Percentiles rank a stretch among this genome's conserved stretches.
Evolutionary conservation across 768 basidiomycete species (phyloP).

Genomic region (Hemileccinum rubropunctum): DNA sequence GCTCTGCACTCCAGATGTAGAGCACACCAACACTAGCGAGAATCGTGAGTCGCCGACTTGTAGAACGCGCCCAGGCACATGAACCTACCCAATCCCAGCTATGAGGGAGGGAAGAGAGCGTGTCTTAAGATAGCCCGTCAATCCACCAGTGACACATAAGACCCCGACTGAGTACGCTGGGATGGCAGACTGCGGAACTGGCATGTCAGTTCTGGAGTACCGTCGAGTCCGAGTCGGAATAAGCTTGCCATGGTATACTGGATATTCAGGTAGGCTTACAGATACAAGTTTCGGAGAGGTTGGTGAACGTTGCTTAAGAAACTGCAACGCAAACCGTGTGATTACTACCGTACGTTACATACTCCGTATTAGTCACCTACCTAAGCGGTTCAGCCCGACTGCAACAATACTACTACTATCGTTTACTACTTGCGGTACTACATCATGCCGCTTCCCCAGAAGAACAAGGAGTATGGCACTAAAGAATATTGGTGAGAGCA

Average conservation of each 20-base stretch:
- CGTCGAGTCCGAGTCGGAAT: constrained; percentile 1
- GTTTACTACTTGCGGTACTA: too few relatives aligned
- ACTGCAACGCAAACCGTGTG: constrained; percentile 11
- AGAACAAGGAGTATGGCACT: constrained; percentile 67
- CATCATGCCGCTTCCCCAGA: constrained; percentile 45
- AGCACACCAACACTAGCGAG: constrained; percentile 64
- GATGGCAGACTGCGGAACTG: constrained; percentile 62
- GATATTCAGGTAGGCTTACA: constrained; percentile 22
- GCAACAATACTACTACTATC: too few relatives aligned
- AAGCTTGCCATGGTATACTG: constrained; percentile 28
- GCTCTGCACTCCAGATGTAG: constrained; percentile 77
- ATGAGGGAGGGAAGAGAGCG: constrained; percentile 80
- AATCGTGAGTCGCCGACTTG: neutral
- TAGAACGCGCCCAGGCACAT: neutral
- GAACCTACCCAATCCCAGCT: constrained; percentile 71
- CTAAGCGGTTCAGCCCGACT: too few relatives aligned
- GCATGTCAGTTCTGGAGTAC: constrained; percentile 21
- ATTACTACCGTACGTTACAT: constrained; percentile 3
- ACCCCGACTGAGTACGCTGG: constrained; percentile 77
- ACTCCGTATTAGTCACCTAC: neutral
- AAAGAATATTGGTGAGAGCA: constrained; percentile 63
- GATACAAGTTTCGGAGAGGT: neutral
- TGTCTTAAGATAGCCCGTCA: constrained; percentile 68
- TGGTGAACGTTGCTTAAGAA: neutral
- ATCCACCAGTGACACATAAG: constrained; percentile 73